A percentile compares a stretch with the other conserved stretches of the same genome.
These are phyloP conservation scores for Ceratocystis cubensis DNA, from an alignment of 2,329 filamentous ascomycete genomes.

Conservation along the genomic window DNA sequence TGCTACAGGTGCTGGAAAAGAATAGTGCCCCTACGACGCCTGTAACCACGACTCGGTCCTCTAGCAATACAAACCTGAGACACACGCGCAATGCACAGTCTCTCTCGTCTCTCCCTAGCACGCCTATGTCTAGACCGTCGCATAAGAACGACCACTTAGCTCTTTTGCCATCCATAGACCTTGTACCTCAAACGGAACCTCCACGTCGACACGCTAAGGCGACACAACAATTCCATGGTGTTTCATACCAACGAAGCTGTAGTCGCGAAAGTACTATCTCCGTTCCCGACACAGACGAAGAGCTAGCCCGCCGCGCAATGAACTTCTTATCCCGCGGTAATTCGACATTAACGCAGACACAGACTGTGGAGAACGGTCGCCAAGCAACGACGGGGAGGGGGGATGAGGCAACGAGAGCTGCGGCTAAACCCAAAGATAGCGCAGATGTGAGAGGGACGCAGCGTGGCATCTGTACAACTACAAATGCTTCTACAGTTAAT, in stretches of 20 bases:
- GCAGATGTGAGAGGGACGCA: conserved; percentile 34
- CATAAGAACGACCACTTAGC: conserved; percentile 37
- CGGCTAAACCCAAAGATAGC: neutral
- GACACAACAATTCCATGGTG: conserved; percentile 28
- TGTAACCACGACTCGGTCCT: conserved; percentile 31
- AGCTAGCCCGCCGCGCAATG: conserved; percentile 43
- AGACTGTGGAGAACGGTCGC: neutral
- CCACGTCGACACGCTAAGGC: conserved; percentile 33
- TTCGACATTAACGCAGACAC: conserved; percentile 28
- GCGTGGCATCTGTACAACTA: conserved; percentile 41
- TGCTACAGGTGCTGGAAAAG: conserved; percentile 63
- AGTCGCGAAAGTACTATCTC: conserved; percentile 82
- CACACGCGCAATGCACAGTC: conserved; percentile 70
- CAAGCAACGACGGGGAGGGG: neutral
- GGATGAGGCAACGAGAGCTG: neutral
- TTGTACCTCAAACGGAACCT: conserved; percentile 49
- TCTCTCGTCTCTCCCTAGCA: conserved; percentile 61
- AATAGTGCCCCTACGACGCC: conserved; percentile 65
- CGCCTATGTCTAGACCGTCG: conserved; percentile 50
- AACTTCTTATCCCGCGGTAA: conserved; percentile 16
- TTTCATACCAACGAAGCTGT: conserved; percentile 29
- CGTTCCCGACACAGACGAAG: conserved; percentile 40
- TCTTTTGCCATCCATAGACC: conserved; percentile 49
- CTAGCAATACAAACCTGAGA: conserved; percentile 30
- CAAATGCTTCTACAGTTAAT: conserved; percentile 28